Evolutionary conservation across 495 filamentous ascomycete species (phyloP), one percentile per base, ranked within the genome.

Genomic region (Oidiodendron maius): DNA sequence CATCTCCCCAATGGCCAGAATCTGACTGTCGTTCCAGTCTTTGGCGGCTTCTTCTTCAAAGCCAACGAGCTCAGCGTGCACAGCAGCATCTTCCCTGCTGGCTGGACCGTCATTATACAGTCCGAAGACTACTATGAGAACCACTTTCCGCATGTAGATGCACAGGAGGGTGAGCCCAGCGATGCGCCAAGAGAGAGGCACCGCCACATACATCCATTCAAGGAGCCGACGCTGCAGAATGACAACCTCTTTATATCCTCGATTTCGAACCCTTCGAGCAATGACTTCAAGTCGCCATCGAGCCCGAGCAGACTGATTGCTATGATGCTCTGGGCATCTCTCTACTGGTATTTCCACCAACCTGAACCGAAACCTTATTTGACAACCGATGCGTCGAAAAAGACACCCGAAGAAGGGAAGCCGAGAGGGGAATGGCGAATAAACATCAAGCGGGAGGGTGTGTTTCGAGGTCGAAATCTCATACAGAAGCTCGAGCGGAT

Each of bases 261-360:
- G 49, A 91, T 95, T 54, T 91, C 87, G 40, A 89, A 81, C 52
- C 88, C 90, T 0, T 85, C 83, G 40, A 85, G 71, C 56, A 77
- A 62, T 56, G 87, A 95, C 39, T 94, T 83, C 73, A 87, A 87
- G 55, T 81, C 88, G 0, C 75, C 80, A 10, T 78, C 66, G 21
- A 94, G 89, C 39, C 88, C 86, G 0, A 90, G 89, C 0, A 71
- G 90, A 25, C 86, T 90, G 65, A 83, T 95, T 48, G 91, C 91
- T 48, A 86, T 95, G 87, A 91, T 96, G 87, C 77, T 97, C 5
- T 98, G 91, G 89, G 80, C 87, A 22, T 90, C 87, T 1, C 67
- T 97, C 25, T 94, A 84, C 65, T 97, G 94, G 94, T 98, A 97
- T 68, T 98, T 97, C 62, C 90, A 96, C 61, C 84, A 88, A 53